Evolutionary conservation across 1,139 yeast species (phyloP), one percentile per base, ranked within the genome.

Genomic region (Diutina neorugosa): DNA sequence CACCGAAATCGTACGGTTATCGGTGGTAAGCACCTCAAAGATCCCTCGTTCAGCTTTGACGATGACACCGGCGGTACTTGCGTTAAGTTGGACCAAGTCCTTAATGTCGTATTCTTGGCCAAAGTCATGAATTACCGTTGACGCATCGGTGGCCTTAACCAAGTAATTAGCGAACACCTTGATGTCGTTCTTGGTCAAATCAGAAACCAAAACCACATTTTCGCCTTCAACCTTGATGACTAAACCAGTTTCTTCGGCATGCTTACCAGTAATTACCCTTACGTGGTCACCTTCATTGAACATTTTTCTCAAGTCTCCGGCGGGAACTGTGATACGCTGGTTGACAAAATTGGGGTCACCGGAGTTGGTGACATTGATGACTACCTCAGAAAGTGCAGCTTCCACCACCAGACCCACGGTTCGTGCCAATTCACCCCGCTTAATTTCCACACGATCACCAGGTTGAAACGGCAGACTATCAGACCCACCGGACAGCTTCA

Each of bases 231-330:
- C 81, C 58, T 82, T 78, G 51, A 94, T 91, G 53, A 93, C 96
- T 71, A 93, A 79, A 69, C 98, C 98, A 25, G 96, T 88, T 63
- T 91, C 97, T 62, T 91, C 97, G 54, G 82, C 76, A 66, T 89
- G 96, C 63, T 86, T 89, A 63, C 98, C 98, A 64, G 85, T 88
- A 51, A 88, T 80, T 34, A 93, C 95, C 56, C 96, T 83, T 16
- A 94, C 96, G 65, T 93, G 98, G 67, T 93, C 98, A 75, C 98
- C 98, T 53, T 90, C 82, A 53, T 79, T 71, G 68, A 93, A 93
- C 52, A 87, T 82, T 66, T 93, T 93, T 63, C 98, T 81, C 63
- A 93, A 74, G 59, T 89, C 86, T 53, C 78, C 77, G 3, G 85
- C 79, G 25, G 98, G 97, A 51, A 91, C 86, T 56, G 80, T 69